Evolutionary conservation across 2,329 filamentous ascomycete species (phyloP).

Genomic region (Aureobasidium sp.): DNA sequence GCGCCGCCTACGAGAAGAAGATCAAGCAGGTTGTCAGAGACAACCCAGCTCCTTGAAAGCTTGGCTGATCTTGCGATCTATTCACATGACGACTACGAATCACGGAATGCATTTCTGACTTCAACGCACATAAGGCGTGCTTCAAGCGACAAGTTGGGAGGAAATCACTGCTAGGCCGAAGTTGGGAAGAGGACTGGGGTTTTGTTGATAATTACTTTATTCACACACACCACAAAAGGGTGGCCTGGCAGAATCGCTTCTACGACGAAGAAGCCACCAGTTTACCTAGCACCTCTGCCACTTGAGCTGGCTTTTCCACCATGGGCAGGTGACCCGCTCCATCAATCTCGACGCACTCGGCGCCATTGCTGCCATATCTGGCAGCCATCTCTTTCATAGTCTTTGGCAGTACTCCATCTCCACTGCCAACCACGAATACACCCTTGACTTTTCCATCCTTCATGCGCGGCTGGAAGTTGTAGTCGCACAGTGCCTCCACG

Average conservation of each 20-base stretch:
- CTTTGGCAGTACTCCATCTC: conserved; percentile 67
- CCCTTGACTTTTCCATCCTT: conserved; percentile 50
- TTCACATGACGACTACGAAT: neutral
- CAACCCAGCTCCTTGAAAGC: conserved; percentile 64
- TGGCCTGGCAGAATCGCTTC: neutral
- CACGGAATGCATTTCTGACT: neutral
- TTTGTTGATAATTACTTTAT: neutral
- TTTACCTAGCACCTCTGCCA: conserved; percentile 55
- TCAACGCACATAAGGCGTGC: neutral
- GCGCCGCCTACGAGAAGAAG: conserved; percentile 77
- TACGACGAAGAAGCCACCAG: conserved; percentile 41
- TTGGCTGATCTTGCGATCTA: neutral
- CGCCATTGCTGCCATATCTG: conserved; percentile 48
- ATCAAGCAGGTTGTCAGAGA: conserved; percentile 82
- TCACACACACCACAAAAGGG: neutral
- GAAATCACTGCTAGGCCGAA: neutral
- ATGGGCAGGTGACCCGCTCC: conserved; percentile 76
- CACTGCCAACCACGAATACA: conserved; percentile 64
- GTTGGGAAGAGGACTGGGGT: neutral
- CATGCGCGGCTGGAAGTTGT: conserved; percentile 57
- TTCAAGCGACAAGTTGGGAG: neutral
- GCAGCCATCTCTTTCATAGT: conserved; percentile 70
- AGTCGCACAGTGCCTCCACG: conserved; percentile 65
- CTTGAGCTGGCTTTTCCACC: conserved; percentile 65
- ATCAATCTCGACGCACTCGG: conserved; percentile 58